A percentile compares a stretch with the other conserved stretches of the same genome.
These are phyloP conservation scores for Sphaerostilbella broomeana DNA, from an alignment of 2,329 filamentous ascomycete genomes.

Conservation along the genomic window DNA sequence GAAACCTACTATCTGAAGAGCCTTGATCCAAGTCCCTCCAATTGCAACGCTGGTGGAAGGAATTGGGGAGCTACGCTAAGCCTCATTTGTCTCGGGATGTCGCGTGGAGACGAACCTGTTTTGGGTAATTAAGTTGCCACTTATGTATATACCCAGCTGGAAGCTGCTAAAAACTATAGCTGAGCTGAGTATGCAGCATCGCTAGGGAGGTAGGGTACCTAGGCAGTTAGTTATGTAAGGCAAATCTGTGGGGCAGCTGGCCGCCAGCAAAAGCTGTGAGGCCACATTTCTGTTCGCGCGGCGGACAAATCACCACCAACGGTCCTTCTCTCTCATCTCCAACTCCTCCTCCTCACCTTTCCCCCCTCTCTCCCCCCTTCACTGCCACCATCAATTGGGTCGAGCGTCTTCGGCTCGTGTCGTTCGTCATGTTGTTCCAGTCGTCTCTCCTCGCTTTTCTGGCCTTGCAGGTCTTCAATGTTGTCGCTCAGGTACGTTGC, in stretches of 20 bases:
- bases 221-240: slow-evolving; percentile 5
- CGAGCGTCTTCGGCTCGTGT: slow-evolving; percentile 9
- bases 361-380: slow-evolving; percentile 2
- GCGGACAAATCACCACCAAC: slow-evolving; percentile 8
- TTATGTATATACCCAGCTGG: no score
- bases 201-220: neutral
- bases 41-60: no score
- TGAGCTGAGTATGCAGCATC: slow-evolving; percentile 27
- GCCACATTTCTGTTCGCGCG: slow-evolving; percentile 13
- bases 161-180: no score
- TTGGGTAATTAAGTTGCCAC: no score
- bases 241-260: slow-evolving; percentile 1
- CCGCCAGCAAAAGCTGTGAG: slow-evolving; percentile 6
- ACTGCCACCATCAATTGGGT: slow-evolving; percentile 9
- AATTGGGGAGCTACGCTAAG: no score
- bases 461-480: slow-evolving; percentile 61
- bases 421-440: slow-evolving; percentile 61
- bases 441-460: slow-evolving; percentile 65
- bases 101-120: no score
- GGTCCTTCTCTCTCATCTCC: slow-evolving; percentile 4
- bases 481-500: slow-evolving; percentile 54
- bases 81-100: no score
- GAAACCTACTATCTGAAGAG: no score
- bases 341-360: slow-evolving; percentile 7
- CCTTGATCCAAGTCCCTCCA: no score